phyloP scores from a whole-genome alignment of 805 yeast species.

The Starmerella riodocensis region DNA sequence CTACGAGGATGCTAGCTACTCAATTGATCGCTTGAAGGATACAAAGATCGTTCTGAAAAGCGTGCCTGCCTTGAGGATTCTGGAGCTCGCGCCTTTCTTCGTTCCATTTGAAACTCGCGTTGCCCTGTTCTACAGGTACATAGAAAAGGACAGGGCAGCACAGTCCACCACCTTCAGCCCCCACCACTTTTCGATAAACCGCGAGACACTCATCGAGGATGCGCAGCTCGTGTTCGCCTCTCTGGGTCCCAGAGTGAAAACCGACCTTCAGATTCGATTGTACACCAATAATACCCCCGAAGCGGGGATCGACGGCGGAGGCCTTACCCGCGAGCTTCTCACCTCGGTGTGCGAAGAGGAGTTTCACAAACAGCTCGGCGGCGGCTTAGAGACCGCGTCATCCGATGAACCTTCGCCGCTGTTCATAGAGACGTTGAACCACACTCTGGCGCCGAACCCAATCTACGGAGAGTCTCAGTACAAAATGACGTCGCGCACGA shows the following conservation, averaged over 20 bases:
- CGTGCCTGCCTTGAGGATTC: slow-evolving; percentile 34
- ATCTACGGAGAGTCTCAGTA: slow-evolving; percentile 19
- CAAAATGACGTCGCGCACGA: slow-evolving; percentile 4
- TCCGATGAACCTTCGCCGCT: slow-evolving; percentile 24
- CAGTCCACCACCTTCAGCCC: not conserved
- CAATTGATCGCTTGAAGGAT: not conserved
- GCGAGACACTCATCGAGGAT: slow-evolving; percentile 63
- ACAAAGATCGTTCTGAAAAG: not conserved
- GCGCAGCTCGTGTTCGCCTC: slow-evolving; percentile 49
- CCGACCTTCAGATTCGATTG: slow-evolving; percentile 50
- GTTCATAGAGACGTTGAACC: slow-evolving; percentile 36
- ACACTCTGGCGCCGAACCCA: slow-evolving; percentile 67
- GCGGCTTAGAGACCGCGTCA: not conserved
- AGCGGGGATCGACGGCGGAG: slow-evolving; percentile 95
- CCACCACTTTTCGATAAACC: slow-evolving; percentile 31
- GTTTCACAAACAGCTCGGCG: slow-evolving; percentile 29
- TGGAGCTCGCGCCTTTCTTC: slow-evolving; percentile 62
- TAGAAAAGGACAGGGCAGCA: slow-evolving; percentile 36
- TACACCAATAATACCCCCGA: slow-evolving; percentile 60
- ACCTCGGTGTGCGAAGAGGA: slow-evolving; percentile 61
- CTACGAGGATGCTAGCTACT: no score
- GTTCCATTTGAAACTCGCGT: slow-evolving; percentile 66
- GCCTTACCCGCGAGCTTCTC: slow-evolving; percentile 80
- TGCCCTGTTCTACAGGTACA: slow-evolving; percentile 50
- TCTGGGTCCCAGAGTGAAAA: slow-evolving; percentile 45